These are phyloP conservation scores for Sporothrix euskadiensis DNA, from an alignment of 2,329 filamentous ascomycete species.

Conservation along the genomic window DNA sequence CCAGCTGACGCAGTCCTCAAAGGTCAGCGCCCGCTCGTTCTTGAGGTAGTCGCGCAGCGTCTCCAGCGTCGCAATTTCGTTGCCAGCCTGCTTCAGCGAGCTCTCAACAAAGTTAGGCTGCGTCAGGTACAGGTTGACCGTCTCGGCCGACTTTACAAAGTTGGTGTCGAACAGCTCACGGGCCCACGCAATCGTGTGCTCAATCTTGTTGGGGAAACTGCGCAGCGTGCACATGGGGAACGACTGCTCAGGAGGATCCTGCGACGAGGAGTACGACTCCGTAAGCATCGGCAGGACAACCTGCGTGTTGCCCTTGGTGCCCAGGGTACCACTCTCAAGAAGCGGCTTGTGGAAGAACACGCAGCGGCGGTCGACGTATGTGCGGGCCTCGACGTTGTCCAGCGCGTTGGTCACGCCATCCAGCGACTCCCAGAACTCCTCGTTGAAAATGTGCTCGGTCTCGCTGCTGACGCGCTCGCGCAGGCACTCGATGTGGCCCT, in stretches of 20 bases:
- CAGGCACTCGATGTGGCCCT: slow-evolving; percentile 79
- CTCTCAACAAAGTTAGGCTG: slow-evolving; percentile 87
- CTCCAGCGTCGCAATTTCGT: slow-evolving; percentile 91
- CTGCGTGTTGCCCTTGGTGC: slow-evolving; percentile 98
- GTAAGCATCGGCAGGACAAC: slow-evolving; percentile 88
- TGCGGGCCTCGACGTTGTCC: slow-evolving; percentile 95
- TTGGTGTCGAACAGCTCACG: slow-evolving; percentile 93
- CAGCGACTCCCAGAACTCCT: slow-evolving; percentile 82
- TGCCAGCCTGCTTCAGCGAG: slow-evolving; percentile 87
- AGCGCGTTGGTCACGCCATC: slow-evolving; percentile 96
- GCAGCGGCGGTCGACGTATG: slow-evolving; percentile 92
- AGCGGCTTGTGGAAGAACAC: slow-evolving; percentile 98
- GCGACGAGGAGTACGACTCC: slow-evolving; percentile 92
- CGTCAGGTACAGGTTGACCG: slow-evolving; percentile 89
- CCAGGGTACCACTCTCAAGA: slow-evolving; percentile 95
- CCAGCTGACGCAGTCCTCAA: slow-evolving; percentile 97
- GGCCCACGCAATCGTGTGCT: slow-evolving; percentile 98
- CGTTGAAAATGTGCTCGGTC: slow-evolving; percentile 92
- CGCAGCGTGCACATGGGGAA: slow-evolving; percentile 98
- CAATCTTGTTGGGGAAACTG: slow-evolving; percentile 97
- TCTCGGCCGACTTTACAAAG: slow-evolving; percentile 91
- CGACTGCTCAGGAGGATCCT: slow-evolving; percentile 96
- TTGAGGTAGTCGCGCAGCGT: slow-evolving; percentile 87
- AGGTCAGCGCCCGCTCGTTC: slow-evolving; percentile 84
- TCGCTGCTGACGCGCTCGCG: slow-evolving; percentile 89